Evolutionary conservation across 306 rosid genomes (phyloP).

Genomic region (Herpetospermum pedunculosum): DNA sequence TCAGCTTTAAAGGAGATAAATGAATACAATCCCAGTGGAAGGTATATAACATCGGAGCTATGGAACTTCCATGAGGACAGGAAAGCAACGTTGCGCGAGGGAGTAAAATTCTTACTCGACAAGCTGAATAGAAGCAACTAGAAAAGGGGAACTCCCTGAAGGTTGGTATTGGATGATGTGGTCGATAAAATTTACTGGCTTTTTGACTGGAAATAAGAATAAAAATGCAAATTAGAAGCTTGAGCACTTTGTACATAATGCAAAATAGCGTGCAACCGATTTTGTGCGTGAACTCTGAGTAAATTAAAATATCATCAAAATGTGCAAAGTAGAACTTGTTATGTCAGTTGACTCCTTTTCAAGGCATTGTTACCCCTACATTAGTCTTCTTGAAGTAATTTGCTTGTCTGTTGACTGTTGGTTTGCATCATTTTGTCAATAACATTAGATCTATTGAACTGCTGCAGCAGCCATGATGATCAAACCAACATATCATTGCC

Average conservation of each 20-base stretch:
- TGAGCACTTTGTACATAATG: not conserved
- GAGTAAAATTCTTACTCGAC: conserved; percentile 11
- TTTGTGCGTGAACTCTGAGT: not conserved
- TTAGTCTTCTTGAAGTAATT: not conserved
- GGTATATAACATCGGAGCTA: conserved; percentile 36
- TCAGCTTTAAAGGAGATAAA: conserved; percentile 43
- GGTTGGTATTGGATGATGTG: conserved; percentile 8
- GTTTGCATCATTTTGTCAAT: not conserved
- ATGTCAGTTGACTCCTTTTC: not conserved
- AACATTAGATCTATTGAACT: not conserved
- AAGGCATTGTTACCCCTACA: not conserved
- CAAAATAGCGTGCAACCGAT: not conserved
- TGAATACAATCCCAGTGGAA: conserved; percentile 53
- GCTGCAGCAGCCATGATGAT: not conserved
- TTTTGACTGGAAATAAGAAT: not conserved
- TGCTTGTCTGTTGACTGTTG: not conserved
- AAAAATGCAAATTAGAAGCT: not conserved
- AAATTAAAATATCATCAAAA: not conserved
- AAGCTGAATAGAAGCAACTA: conserved; percentile 7
- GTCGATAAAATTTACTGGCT: not conserved
- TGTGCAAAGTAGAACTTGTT: not conserved
- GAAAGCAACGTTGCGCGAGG: conserved; percentile 33
- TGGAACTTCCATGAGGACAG: conserved; percentile 40
- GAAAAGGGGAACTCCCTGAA: conserved; percentile 5
- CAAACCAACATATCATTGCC: conserved; percentile 1